Evolutionary conservation across 1,284 basidiomycete genomes (phyloP), one percentile per base, ranked within the genome.

Genomic region (Takashimella tepidaria): DNA sequence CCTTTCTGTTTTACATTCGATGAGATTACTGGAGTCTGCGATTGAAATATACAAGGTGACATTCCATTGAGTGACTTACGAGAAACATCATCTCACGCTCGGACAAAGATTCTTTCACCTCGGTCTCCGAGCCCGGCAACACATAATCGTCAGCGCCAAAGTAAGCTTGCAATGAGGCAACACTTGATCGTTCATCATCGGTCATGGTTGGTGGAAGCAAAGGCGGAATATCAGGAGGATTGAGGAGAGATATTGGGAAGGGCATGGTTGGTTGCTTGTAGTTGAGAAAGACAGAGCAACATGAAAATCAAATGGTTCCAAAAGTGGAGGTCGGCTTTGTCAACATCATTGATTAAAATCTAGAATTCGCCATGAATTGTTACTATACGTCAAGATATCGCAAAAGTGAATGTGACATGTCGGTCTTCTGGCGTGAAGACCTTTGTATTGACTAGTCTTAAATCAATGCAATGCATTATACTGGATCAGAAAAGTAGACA

Each of bases 71-170:
- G 12, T 22, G 8, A 41, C 69, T 53, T 50, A 73, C 70, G 47
- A 73, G 58, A 47, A 62, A 71, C 66, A 73, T 73, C 66, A 69
- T 65, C 58, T 73, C 70, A 41, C 67, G 56, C 53, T 70, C 66
- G 3, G 40, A 56, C 42, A 72, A 48, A 16, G 46, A 45, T 2
- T 49, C 27, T 19, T 41, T 56, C 49, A 62, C 62, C 19, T 50
- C 49, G 6, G 19, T 41, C 50, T 62, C 60, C 12, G 50, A 55
- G 31, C 57, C 47, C 4, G 66, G 63, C 27, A 72, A 49, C 8
- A 48, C 49, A 52, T 55, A 67, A 21, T 47, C 61, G 11, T 52
- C 54, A 11, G 13, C 24, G 24, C 59, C 60, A 50, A 72, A 72
- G 49, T 70, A 65, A 0, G 48, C 53, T 27, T 54, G 54, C 22